These are phyloP conservation scores for Gentiana dahurica DNA, from an alignment of 257 asterid species.

Conservation along the genomic window DNA sequence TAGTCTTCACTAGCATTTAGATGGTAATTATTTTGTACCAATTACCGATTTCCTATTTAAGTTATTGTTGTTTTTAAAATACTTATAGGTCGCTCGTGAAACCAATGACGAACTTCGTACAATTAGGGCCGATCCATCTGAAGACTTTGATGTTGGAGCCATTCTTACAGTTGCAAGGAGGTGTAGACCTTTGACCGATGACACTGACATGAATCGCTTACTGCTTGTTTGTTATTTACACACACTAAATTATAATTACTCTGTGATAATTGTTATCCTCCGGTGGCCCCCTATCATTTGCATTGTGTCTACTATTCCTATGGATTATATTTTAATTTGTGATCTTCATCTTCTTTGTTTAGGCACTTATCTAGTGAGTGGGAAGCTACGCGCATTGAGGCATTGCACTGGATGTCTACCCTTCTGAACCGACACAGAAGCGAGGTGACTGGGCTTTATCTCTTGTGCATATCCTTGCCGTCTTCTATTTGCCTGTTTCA, in stretches of 20 bases:
- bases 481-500: background rate
- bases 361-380: constrained; percentile 90
- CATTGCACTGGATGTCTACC: constrained; percentile 84
- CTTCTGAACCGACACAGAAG: constrained; percentile 59
- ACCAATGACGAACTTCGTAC: constrained; percentile 94
- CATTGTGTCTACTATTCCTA: background rate
- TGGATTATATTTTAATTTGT: background rate
- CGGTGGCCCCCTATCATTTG: background rate
- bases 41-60: background rate
- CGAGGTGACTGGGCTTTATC: constrained; percentile 41
- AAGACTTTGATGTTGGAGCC: constrained; percentile 81
- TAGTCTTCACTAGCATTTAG: background rate
- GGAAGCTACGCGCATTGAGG: constrained; percentile 99
- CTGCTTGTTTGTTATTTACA: background rate
- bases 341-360: constrained; percentile 13
- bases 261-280: background rate
- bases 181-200: constrained; percentile 23
- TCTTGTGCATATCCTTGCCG: background rate
- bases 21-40: too few relatives aligned
- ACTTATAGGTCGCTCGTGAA: constrained; percentile 85
- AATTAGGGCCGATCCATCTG: constrained; percentile 76
- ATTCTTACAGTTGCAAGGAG: constrained; percentile 88
- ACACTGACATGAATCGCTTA: background rate
- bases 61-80: background rate
- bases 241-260: background rate